Evolutionary conservation across 192 early-diverging fungal species (phyloP), one percentile per base, ranked within the genome.

Genomic region (Spinellus fusiger): DNA sequence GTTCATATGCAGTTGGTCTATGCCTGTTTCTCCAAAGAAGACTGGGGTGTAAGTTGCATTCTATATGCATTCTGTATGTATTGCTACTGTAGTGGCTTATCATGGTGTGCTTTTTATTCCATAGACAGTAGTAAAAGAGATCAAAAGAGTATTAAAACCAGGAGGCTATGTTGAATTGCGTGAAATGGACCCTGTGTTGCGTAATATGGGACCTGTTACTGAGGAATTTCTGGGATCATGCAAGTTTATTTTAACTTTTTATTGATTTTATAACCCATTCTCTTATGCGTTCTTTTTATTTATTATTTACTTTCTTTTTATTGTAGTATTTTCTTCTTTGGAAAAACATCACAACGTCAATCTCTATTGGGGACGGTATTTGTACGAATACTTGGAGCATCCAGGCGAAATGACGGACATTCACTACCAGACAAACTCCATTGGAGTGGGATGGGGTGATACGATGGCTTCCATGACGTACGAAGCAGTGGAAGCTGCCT

Each of bases 101-200:
- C n/a, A n/a, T n/a, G n/a, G n/a, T n/a, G n/a, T n/a, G n/a, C n/a
- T n/a, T n/a, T n/a, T n/a, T n/a, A n/a, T 12, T 44, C 40, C 18
- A 2, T 44, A 44, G 40, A 44, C 40, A 18, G 18, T 44, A 12
- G 10, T 44, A 12, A 44, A 44, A 18, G 40, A 44, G 10, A 44
- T 44, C 18, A 12, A 18, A 18, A 12, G 40, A 25, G 51, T 74
- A 12, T 20, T 65, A 3, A 70, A 70, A 61, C 75, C 75, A 12
- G 68, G 72, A 22, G 75, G 75, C 8, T 77, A 61, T 53, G 61
- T 77, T 3, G 75, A 77, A 49, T 44, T 77, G 12, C 52, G 68
- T 8, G 75, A 77, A 49, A 23, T 64, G 33, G 63, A 74, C 49
- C 66, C 69, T 9, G 37, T 50, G 1, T 23, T 65, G 22, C 10